Evolutionary conservation across 306 rosid genomes (phyloP).

Genomic region (Fragaria ananassa): DNA sequence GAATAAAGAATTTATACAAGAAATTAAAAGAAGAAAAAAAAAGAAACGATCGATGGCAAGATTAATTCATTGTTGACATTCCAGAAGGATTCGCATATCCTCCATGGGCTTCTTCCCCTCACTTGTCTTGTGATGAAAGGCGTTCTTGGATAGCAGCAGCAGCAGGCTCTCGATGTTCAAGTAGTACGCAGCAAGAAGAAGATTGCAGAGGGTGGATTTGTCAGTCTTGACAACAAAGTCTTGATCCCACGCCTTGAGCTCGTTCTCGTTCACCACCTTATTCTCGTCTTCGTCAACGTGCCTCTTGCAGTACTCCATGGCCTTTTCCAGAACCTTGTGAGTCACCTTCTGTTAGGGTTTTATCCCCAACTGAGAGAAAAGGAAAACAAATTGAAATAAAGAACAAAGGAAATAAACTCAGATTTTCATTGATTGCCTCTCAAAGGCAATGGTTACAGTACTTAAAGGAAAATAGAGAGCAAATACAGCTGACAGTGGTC

Average conservation of each 20-base stretch:
- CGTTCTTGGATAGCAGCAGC: background rate
- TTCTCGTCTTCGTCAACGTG: background rate
- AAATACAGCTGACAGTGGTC: too few relatives aligned
- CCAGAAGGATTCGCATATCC: background rate
- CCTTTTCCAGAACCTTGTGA: background rate
- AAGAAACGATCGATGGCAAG: background rate
- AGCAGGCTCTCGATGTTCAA: conserved; percentile 8
- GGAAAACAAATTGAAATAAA: too few relatives aligned
- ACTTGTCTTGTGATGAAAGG: background rate
- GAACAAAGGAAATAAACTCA: too few relatives aligned
- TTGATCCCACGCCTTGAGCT: background rate
- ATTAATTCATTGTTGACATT: background rate
- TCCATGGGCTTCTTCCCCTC: background rate
- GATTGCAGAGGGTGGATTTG: background rate
- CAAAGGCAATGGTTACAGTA: too few relatives aligned
- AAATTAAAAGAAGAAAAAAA: background rate
- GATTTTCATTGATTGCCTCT: too few relatives aligned
- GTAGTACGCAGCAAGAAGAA: background rate
- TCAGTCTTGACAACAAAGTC: background rate
- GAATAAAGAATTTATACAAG: background rate
- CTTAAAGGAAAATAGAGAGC: too few relatives aligned
- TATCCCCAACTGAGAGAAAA: too few relatives aligned
- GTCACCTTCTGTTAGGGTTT: too few relatives aligned
- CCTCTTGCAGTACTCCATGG: conserved; percentile 4
- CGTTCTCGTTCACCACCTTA: background rate